These are phyloP conservation scores for Colletotrichum godetiae DNA, from an alignment of 2,329 filamentous ascomycete species.

Conservation along the genomic window DNA sequence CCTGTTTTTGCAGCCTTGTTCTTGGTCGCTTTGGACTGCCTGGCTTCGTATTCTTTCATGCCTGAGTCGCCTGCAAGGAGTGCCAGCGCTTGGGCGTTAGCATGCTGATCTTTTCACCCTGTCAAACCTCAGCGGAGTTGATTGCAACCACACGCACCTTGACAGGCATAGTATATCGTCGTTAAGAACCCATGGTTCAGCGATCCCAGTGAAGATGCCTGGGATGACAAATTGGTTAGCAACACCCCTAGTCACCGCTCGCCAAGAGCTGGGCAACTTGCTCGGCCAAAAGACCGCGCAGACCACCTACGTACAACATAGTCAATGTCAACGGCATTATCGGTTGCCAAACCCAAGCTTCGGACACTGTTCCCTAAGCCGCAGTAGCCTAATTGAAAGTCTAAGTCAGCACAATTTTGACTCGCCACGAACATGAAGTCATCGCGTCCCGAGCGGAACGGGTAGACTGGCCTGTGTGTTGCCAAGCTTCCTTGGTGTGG, in stretches of 20 bases:
- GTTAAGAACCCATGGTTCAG: slow-evolving; percentile 76
- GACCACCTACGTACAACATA: slow-evolving; percentile 67
- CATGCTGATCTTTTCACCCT: slow-evolving; percentile 1
- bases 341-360: slow-evolving; percentile 69
- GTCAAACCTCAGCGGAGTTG: slow-evolving; percentile 21
- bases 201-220: slow-evolving; percentile 85
- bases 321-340: slow-evolving; percentile 73
- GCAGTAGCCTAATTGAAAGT: slow-evolving; percentile 69
- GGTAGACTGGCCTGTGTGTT: slow-evolving; percentile 50
- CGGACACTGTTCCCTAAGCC: slow-evolving; percentile 77
- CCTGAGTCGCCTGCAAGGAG: slow-evolving; percentile 52
- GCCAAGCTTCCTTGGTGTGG: slow-evolving; percentile 59
- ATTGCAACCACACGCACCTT: slow-evolving; percentile 53
- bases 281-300: slow-evolving; percentile 18
- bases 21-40: slow-evolving; percentile 47
- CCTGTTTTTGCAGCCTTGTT: slow-evolving; percentile 37
- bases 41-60: slow-evolving; percentile 56
- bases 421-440: slow-evolving; percentile 17
- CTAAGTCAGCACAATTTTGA: slow-evolving; percentile 13
- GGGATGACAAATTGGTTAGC: slow-evolving; percentile 31
- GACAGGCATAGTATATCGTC: slow-evolving; percentile 65
- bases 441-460: slow-evolving; percentile 15
- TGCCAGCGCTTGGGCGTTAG: not conserved
- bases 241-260: slow-evolving; percentile 32
- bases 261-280: slow-evolving; percentile 15